Conservation (phyloP, 1,284 basidiomycete species). For the Entoloma clypeatum region DNA sequence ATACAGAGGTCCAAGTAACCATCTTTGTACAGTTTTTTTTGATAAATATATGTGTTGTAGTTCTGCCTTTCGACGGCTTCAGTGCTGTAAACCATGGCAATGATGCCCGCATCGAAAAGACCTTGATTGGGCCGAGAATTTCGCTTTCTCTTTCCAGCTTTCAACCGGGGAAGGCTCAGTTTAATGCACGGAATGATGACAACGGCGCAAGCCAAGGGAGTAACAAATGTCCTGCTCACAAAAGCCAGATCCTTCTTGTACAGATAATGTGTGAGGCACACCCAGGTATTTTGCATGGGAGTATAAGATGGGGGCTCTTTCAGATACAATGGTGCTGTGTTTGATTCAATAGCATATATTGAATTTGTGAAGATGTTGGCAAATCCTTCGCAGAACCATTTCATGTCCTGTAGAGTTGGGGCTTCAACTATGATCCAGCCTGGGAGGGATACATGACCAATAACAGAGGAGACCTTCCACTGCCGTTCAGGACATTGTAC, state of each 20-base stretch:
- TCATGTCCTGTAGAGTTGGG: not conserved
- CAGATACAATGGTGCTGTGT: not conserved
- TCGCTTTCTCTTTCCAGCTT: not conserved
- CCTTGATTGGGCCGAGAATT: not conserved
- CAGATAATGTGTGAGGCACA: not conserved
- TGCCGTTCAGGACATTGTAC: too few relatives aligned
- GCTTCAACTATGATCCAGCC: constrained; percentile 4
- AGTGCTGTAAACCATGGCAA: not conserved
- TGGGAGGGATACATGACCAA: not conserved
- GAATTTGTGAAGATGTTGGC: not conserved
- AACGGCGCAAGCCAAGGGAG: not conserved
- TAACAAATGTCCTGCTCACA: not conserved
- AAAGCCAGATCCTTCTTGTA: constrained; percentile 5
- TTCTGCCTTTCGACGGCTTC: not conserved
- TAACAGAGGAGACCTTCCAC: not conserved
- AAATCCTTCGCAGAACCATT: not conserved
- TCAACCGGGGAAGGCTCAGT: not conserved
- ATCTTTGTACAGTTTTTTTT: not conserved
- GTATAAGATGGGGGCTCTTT: not conserved
- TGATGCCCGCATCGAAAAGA: not conserved
- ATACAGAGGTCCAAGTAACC: not conserved
- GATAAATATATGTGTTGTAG: not conserved
- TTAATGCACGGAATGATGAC: not conserved
- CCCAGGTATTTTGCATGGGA: not conserved
- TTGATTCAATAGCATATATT: not conserved